These are phyloP conservation scores for Lunasporangiospora selenospora DNA, from an alignment of 192 early-diverging fungal species.

Conservation along the genomic window DNA sequence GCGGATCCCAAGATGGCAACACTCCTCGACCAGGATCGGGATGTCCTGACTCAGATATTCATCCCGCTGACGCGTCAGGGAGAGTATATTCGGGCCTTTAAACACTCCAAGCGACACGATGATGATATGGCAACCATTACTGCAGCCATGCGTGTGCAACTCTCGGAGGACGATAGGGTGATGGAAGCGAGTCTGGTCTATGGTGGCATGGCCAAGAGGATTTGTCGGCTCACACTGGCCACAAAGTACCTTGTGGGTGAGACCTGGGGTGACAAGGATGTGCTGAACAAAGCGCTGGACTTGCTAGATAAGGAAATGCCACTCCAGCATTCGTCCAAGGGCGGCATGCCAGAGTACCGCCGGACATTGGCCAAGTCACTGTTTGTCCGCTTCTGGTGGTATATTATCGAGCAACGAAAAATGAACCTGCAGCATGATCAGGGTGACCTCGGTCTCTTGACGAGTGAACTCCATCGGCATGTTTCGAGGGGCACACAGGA, in stretches of 20 bases:
- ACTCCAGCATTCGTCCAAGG: slow-evolving; percentile 59
- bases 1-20: slow-evolving; percentile 85
- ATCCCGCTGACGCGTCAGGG: slow-evolving; percentile 66
- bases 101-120: slow-evolving; percentile 88
- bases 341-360: slow-evolving; percentile 77
- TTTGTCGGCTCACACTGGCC: slow-evolving; percentile 60
- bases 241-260: slow-evolving; percentile 54
- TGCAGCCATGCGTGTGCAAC: slow-evolving; percentile 66
- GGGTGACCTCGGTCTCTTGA: slow-evolving; percentile 38
- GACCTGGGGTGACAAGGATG: slow-evolving; percentile 58
- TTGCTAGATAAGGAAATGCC: slow-evolving; percentile 46
- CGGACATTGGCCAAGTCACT: slow-evolving; percentile 64
- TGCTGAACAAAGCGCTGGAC: slow-evolving; percentile 53
- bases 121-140: slow-evolving; percentile 92
- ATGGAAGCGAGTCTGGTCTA: slow-evolving; percentile 70
- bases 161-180: slow-evolving; percentile 57
- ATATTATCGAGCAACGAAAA: slow-evolving; percentile 44
- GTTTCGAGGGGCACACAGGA: slow-evolving; percentile 50
- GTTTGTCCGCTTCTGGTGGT: slow-evolving; percentile 72
- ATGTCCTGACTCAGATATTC: slow-evolving; percentile 70
- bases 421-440: slow-evolving; percentile 28
- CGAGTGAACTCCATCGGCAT: slow-evolving; percentile 51
- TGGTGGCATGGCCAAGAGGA: slow-evolving; percentile 80
- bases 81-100: slow-evolving; percentile 77
- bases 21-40: slow-evolving; percentile 58